Base-by-base conservation (phyloP, 768 basidiomycete species). In the Pluteus cervinus region DNA sequence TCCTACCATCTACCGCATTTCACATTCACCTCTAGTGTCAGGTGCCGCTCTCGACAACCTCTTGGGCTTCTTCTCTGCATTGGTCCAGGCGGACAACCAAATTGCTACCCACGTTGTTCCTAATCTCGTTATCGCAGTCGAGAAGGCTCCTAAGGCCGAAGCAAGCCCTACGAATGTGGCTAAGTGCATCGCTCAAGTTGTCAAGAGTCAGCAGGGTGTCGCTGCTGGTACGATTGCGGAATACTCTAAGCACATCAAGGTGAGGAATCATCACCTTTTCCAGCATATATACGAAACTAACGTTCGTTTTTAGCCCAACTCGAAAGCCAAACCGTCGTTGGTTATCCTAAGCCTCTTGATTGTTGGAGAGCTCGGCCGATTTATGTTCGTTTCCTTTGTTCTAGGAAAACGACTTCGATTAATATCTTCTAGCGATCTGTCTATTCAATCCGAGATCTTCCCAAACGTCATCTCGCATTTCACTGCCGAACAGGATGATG, bases 301-400 rank as follows among this genome's bases (percentile, higher is more conserved):
- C 32, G 36, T 4, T 24, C 43, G 15, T 24, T 36, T 23, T 14
- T 45, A 76, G 70, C 66, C 67, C 33, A 55, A 62, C 1, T 75
- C 80, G 7, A 84, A 82, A 55, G 73, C 81, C 5, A 77, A 76
- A 45, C 60, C 84, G 12, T 68, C 76, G 1, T 67, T 81, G 26
- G 71, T 89, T 5, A 81, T 90, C 22, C 73, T 99, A 16, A 86
- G 89, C 47, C 68, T 98, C 38, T 67, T 96, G 10, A 83, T 90
- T 26, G 69, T 98, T 34, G 96, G 96, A 32, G 96, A 98, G 58
- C 72, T 98, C 26, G 96, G 94, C 22, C 81, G 93, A 23, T 82
- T 81, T 51, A 81, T 88, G 93, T 96, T 41, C 42, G 78, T 64
- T 25, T 22, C 36, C 36, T 24, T 26, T 36, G 36, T 25, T 22